These are phyloP conservation scores for Rhizophagus sp. DNA, from an alignment of 192 early-diverging fungal genomes.

Conservation along the genomic window DNA sequence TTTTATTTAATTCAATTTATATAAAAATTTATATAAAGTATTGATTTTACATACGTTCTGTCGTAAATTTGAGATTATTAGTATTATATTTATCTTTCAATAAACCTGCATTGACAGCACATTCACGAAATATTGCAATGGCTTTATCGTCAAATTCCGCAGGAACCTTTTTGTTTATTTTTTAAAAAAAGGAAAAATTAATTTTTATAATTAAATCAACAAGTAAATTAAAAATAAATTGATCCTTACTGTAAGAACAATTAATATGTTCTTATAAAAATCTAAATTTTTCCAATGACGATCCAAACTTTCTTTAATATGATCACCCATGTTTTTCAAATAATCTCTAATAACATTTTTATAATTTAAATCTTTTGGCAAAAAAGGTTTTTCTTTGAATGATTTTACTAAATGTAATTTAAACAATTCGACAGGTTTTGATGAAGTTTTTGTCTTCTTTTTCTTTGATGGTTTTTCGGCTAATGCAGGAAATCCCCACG, in stretches of 20 bases:
- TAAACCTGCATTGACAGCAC: background rate
- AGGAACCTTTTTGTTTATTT: background rate
- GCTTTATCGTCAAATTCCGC: background rate
- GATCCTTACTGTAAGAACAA: background rate
- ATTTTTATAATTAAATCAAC: background rate
- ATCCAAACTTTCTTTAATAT: background rate
- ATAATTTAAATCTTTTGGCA: background rate
- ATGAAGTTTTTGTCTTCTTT: background rate
- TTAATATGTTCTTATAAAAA: background rate
- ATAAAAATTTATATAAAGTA: background rate
- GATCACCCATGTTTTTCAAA: background rate
- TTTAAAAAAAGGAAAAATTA: background rate
- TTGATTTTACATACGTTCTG: background rate
- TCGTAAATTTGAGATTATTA: background rate
- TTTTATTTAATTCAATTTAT: background rate
- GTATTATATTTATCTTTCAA: background rate
- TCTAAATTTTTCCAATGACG: background rate
- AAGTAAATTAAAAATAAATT: no score
- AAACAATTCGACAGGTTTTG: conserved; percentile 4
- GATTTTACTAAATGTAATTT: background rate
- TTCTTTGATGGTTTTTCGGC: background rate
- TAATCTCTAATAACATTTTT: conserved; percentile 11
- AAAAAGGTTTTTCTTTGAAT: background rate
- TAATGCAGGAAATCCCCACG: background rate
- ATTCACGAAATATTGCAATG: conserved; percentile 2